These are phyloP conservation scores for Deinandra increscens DNA, from an alignment of 129 eudicot species.

Conservation along the genomic window DNA sequence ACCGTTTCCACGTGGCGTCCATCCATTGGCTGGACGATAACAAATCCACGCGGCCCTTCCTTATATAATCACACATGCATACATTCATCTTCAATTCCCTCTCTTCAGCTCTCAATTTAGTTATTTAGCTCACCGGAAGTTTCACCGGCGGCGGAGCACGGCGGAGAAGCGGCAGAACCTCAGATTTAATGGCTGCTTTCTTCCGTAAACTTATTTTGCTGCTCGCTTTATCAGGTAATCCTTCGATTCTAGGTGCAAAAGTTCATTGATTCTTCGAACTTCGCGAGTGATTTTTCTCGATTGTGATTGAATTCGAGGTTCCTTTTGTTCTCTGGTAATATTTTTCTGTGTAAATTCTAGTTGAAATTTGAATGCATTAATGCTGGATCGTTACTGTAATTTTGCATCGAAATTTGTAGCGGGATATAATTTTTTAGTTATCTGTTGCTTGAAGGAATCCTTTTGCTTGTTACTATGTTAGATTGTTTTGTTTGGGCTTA, in stretches of 20 bases:
- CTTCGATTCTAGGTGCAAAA: background rate
- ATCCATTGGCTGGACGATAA: background rate
- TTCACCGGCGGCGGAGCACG: conserved; percentile 29
- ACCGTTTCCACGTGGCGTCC: no score
- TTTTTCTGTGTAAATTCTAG: no score
- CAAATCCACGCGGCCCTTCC: background rate
- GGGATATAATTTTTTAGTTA: background rate
- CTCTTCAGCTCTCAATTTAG: background rate
- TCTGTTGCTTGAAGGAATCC: background rate
- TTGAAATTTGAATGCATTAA: conserved; percentile 9
- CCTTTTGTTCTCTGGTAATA: background rate
- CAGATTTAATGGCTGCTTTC: conserved; percentile 47
- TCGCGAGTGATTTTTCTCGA: background rate
- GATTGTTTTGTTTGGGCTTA: background rate
- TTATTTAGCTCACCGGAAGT: background rate
- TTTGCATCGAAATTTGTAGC: no score
- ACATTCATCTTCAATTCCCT: conserved; percentile 21
- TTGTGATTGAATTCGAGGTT: background rate
- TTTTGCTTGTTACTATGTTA: background rate
- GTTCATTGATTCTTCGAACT: background rate
- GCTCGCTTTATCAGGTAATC: conserved; percentile 46
- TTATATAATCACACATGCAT: conserved; percentile 28
- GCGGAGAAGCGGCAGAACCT: conserved; percentile 21
- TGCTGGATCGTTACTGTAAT: background rate
- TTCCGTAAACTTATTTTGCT: conserved; percentile 41